Evolutionary conservation across 169 alveolate genomes (phyloP).

Genomic region (Cryptosporidium viatorum): DNA sequence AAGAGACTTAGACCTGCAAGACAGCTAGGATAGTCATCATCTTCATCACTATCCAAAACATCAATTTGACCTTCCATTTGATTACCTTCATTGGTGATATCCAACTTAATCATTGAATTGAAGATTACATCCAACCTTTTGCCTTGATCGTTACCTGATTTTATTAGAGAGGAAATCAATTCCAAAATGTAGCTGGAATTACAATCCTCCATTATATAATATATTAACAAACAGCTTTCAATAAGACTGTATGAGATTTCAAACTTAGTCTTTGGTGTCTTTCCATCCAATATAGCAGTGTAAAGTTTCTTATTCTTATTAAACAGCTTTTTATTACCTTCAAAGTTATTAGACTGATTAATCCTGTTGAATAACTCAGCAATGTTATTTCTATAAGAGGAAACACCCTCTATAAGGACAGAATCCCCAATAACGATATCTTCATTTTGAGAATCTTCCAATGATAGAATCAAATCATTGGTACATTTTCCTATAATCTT

Average conservation of each 20-base stretch:
- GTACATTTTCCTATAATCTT: conserved; percentile 22
- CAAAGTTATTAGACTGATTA: background rate
- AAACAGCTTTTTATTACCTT: background rate
- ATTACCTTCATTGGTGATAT: background rate
- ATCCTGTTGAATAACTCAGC: background rate
- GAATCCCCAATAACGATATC: background rate
- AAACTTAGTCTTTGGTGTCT: background rate
- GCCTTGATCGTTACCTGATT: background rate
- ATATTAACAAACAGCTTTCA: conserved; percentile 9
- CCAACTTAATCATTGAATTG: conserved; percentile 7
- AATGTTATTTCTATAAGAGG: background rate
- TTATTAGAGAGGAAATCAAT: background rate
- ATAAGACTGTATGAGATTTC: conserved; percentile 1
- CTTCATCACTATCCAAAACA: background rate
- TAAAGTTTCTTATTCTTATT: conserved; percentile 1
- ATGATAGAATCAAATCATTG: background rate
- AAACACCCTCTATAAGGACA: background rate
- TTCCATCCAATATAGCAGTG: background rate
- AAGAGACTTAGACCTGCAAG: conserved; percentile 33
- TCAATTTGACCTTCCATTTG: background rate
- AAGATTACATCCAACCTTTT: background rate
- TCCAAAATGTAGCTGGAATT: conserved; percentile 8
- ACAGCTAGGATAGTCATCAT: conserved; percentile 44
- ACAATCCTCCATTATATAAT: conserved; percentile 45
- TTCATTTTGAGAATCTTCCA: background rate